These are phyloP conservation scores for Fonsecaea monophora DNA, from an alignment of 2,329 filamentous ascomycete genomes.

Conservation along the genomic window DNA sequence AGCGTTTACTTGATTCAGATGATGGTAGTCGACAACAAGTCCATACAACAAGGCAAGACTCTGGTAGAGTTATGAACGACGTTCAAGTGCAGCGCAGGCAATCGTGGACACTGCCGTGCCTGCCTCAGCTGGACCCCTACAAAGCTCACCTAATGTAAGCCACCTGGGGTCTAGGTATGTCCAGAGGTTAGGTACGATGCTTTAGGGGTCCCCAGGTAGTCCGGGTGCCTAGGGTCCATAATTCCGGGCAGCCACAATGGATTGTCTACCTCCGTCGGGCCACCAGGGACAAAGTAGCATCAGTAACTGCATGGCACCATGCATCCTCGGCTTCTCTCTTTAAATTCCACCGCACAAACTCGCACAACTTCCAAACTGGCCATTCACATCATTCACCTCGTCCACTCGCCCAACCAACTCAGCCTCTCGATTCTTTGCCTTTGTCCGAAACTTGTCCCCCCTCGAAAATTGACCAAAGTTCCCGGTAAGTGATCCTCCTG, in stretches of 20 bases:
- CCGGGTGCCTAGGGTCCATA: background rate
- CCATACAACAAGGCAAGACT: too few species aligned
- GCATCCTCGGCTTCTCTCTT: conserved; percentile 34
- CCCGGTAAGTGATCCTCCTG: background rate
- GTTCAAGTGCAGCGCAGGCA: too few species aligned
- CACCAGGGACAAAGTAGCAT: background rate
- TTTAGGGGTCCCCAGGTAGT: background rate
- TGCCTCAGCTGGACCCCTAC: too few species aligned
- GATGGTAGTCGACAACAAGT: too few species aligned
- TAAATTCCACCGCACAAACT: conserved; percentile 12
- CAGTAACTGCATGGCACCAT: background rate
- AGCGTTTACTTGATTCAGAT: too few species aligned
- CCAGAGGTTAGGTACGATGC: background rate
- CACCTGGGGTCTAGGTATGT: too few species aligned
- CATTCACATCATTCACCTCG: background rate
- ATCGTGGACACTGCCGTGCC: too few species aligned
- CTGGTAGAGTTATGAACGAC: too few species aligned
- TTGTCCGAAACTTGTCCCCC: background rate
- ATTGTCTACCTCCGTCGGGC: background rate
- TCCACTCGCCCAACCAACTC: background rate
- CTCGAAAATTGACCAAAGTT: background rate
- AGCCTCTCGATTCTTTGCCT: background rate
- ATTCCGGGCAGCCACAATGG: background rate
- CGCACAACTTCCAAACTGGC: background rate
- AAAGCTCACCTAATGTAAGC: too few species aligned